Percentiles rank a stretch among this genome's conserved stretches.
Evolutionary conservation across 805 yeast species (phyloP).

Genomic region (Wickerhamiella qilinensis): DNA sequence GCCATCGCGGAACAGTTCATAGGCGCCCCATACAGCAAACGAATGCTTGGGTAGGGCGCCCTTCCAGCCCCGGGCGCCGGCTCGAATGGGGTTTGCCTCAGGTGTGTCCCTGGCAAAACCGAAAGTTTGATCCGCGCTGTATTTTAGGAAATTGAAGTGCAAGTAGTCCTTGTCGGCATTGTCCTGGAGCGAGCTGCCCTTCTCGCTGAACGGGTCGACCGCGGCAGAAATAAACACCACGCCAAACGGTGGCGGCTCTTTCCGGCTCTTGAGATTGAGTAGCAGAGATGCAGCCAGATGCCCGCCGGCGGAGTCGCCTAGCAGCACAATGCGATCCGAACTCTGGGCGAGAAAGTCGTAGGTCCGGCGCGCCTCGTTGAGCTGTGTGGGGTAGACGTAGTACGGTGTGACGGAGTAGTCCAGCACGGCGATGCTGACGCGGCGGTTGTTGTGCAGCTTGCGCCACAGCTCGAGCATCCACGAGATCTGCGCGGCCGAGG

Average conservation of each 20-base stretch:
- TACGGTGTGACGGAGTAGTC: conserved; percentile 1
- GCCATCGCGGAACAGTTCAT: conserved; percentile 1
- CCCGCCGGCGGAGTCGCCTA: conserved; percentile 1
- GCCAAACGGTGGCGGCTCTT: conserved; percentile 2
- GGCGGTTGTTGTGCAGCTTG: background rate
- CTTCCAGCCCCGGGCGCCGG: background rate
- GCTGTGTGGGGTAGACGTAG: conserved; percentile 1
- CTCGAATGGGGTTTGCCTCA: background rate
- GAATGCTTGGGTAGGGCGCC: conserved; percentile 3
- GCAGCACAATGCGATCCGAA: background rate
- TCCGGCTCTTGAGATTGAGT: background rate
- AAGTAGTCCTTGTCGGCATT: conserved; percentile 1
- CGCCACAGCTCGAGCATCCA: background rate
- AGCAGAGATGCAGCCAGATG: background rate
- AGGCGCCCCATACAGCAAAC: conserved; percentile 3
- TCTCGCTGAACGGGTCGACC: background rate
- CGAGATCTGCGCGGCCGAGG: background rate
- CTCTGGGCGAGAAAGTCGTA: background rate
- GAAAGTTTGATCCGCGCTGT: background rate
- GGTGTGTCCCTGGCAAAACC: background rate
- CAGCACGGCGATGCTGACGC: background rate
- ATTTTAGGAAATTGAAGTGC: background rate
- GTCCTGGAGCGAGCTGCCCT: background rate
- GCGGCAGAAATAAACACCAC: conserved; percentile 1
- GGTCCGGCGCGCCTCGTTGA: background rate